These are phyloP conservation scores for Gentiana macrophylla DNA, from an alignment of 257 asterid species.

Conservation along the genomic window DNA sequence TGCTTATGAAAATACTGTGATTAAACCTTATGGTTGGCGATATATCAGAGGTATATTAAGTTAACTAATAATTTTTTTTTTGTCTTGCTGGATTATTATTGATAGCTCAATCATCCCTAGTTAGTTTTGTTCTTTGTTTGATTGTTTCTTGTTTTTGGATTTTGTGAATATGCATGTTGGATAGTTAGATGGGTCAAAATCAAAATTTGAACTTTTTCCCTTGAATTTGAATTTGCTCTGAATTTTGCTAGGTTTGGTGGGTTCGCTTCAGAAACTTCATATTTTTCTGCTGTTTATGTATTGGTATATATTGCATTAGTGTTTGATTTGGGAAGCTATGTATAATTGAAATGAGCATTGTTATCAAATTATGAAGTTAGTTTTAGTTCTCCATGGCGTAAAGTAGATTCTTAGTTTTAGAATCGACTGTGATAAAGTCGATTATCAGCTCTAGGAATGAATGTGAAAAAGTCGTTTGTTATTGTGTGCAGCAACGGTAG, in stretches of 20 bases:
- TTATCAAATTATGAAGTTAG: neutral
- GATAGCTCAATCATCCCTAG: no score
- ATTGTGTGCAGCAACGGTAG: no score
- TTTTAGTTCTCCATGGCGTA: no score
- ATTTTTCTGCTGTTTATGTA: neutral
- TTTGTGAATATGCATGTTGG: constrained; percentile 1
- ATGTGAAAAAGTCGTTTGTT: no score
- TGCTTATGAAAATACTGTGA: constrained; percentile 47
- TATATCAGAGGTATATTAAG: constrained; percentile 54
- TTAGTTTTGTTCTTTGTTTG: neutral
- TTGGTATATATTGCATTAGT: neutral
- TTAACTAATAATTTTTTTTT: constrained; percentile 2
- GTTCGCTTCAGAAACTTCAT: constrained; percentile 5
- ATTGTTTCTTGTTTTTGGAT: constrained; percentile 1
- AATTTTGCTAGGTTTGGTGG: constrained; percentile 9
- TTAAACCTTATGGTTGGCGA: constrained; percentile 80
- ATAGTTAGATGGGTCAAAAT: constrained; percentile 11
- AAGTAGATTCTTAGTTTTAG: no score
- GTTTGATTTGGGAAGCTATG: neutral
- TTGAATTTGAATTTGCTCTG: constrained; percentile 1
- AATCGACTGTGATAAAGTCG: no score
- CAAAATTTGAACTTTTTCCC: constrained; percentile 15
- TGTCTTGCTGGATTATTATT: neutral
- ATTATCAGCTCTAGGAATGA: no score
- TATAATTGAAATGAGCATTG: neutral